Evolutionary conservation across 345 rosid genomes (phyloP), one percentile per base, ranked within the genome.

Genomic region (Nasturtium officinale): DNA sequence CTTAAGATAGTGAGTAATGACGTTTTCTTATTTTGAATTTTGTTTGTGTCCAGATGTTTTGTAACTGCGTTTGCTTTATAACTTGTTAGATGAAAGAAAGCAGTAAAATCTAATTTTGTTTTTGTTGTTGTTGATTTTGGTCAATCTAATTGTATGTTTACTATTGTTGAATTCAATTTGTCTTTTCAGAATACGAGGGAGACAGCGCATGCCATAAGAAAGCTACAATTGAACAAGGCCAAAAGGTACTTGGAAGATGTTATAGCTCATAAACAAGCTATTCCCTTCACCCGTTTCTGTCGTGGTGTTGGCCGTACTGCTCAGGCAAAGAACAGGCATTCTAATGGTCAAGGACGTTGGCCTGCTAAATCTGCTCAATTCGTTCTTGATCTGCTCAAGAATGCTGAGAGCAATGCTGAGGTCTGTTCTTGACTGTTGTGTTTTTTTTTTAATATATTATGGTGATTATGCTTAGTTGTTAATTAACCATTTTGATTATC

Each of bases 311-410:
- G 98, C 11, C 90, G 98, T 26, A 96, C 99, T 74, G 98, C 99
- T 63, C 99, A 96, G 83, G 99, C 98, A 6, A 96, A 96, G 86
- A 92, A 87, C 83, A 86, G 98, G 79, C 99, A 92, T 65, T 86
- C 96, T 0, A 95, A 95, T 32, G 99, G 99, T 6, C 98, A 95
- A 78, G 99, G 98, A 69, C 89, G 98, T 3, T 95, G 99, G 98
- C 98, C 99, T 2, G 91, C 80, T 0, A 95, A 95, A 71, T 95
- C 99, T 67, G 96, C 97, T 15, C 82, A 76, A 38, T 95, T 91
- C 62, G 90, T 95, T 43, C 85, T 95, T n/a, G 99, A 95, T 82
- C 80, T 95, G 72, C 83, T 95, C 42, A 90, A 91, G 91, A 95
- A 90, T 78, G 97, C 98, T 4, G 99, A 90, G 86, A 95, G 98